Conservation (phyloP, 1,284 basidiomycete species). For the Irpex rosettiformis region DNA sequence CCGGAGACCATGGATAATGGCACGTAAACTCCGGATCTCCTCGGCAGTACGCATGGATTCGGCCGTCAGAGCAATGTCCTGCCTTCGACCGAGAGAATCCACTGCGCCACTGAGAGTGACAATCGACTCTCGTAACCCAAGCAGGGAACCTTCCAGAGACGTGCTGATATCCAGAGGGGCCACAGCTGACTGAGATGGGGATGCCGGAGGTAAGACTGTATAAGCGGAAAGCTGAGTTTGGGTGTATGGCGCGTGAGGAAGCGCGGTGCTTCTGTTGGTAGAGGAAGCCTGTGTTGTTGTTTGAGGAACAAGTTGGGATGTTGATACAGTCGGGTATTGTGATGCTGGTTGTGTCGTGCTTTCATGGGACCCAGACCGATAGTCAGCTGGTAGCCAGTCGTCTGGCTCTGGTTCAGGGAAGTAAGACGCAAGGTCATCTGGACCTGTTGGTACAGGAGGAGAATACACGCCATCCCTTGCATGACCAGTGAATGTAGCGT, state of each 20-base stretch:
- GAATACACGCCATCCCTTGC: neutral
- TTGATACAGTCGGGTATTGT: neutral
- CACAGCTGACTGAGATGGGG: slow-evolving; percentile 32
- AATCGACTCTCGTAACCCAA: slow-evolving; percentile 57
- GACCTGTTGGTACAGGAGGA: neutral
- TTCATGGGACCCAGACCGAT: slow-evolving; percentile 2
- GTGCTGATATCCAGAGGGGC: slow-evolving; percentile 58
- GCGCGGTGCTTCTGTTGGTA: neutral
- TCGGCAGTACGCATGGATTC: slow-evolving; percentile 73
- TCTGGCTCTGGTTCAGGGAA: slow-evolving; percentile 14
- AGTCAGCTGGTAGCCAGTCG: neutral
- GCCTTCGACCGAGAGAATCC: slow-evolving; percentile 60
- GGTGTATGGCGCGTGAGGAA: slow-evolving; percentile 6
- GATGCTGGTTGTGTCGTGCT: neutral
- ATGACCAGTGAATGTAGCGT: neutral
- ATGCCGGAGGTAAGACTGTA: slow-evolving; percentile 3
- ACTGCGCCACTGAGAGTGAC: slow-evolving; percentile 52
- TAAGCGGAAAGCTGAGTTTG: slow-evolving; percentile 5
- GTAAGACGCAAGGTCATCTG: slow-evolving; percentile 12
- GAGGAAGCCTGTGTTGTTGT: neutral
- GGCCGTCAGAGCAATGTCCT: slow-evolving; percentile 65
- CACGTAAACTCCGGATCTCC: slow-evolving; percentile 71
- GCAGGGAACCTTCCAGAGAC: slow-evolving; percentile 58
- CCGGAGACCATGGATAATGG: slow-evolving; percentile 72
- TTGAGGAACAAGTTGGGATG: neutral